Evolutionary conservation across 1,284 basidiomycete genomes (phyloP).

Genomic region (Moesziomyces parantarcticus): DNA sequence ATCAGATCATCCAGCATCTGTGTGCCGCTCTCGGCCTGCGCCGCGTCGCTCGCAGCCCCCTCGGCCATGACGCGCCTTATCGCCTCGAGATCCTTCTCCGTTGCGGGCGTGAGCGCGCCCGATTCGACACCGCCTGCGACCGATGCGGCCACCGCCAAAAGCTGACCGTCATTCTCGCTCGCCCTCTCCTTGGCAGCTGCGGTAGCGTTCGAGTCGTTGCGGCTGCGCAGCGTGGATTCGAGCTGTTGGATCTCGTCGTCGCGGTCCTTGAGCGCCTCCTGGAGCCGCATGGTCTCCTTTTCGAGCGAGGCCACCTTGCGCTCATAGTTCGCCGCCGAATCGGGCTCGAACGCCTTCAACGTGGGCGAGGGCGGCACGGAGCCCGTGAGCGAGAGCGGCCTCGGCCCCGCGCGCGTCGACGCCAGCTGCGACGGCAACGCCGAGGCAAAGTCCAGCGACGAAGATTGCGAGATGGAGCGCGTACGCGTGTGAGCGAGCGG

Average conservation of each 20-base stretch:
- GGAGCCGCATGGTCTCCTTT: constrained; percentile 56
- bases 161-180: constrained; percentile 2
- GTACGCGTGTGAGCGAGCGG: constrained; percentile 43
- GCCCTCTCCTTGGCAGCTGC: too few species aligned
- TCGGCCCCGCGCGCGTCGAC: constrained; percentile 38
- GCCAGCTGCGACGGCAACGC: constrained; percentile 36
- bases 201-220: too few species aligned
- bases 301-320: constrained; percentile 58
- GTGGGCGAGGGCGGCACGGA: constrained; percentile 55
- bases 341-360: constrained; percentile 45
- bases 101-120: constrained; percentile 30
- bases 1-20: constrained; percentile 55
- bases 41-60: constrained; percentile 8
- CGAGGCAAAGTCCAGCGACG: constrained; percentile 51
- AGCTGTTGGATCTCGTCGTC: constrained; percentile 57
- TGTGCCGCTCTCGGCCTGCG: constrained; percentile 2
- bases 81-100: constrained; percentile 41
- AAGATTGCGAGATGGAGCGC: constrained; percentile 61
- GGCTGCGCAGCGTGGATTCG: constrained; percentile 33
- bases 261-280: constrained; percentile 57
- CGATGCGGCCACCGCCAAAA: constrained; percentile 1
- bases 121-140: constrained; percentile 1
- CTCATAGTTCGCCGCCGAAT: constrained; percentile 57
- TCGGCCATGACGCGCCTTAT: constrained; percentile 33
- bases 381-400: constrained; percentile 54